Conservation (phyloP, 352 stramenopile genomes). For the Phytophthora pinifolia region DNA sequence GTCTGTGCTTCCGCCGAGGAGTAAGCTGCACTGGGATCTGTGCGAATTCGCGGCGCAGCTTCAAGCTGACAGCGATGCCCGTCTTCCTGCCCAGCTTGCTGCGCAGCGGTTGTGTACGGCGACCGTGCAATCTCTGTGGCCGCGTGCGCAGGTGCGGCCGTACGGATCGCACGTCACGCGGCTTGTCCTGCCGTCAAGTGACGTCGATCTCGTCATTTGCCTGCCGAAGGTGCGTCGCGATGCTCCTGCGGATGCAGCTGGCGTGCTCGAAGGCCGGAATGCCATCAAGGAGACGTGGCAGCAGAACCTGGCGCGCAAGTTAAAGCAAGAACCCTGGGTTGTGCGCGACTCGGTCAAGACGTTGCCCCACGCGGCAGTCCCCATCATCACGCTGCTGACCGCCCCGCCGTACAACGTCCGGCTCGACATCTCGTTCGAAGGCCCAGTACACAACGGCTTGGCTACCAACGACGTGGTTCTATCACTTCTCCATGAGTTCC, state of each 20-base stretch:
- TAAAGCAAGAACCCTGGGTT: slow-evolving; percentile 93
- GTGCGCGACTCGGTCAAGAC: slow-evolving; percentile 95
- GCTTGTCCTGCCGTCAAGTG: slow-evolving; percentile 95
- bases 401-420: slow-evolving; percentile 76
- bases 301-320: slow-evolving; percentile 94
- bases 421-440: slow-evolving; percentile 97
- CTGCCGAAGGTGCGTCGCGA: slow-evolving; percentile 96
- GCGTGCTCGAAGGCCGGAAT: slow-evolving; percentile 96
- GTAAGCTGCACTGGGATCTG: slow-evolving; percentile 88
- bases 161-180: slow-evolving; percentile 97
- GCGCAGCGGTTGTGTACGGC: slow-evolving; percentile 76
- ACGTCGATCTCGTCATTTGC: slow-evolving; percentile 97
- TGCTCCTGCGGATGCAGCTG: slow-evolving; percentile 92
- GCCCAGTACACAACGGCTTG: slow-evolving; percentile 94
- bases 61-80: slow-evolving; percentile 69
- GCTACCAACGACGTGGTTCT: slow-evolving; percentile 94
- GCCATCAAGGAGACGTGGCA: slow-evolving; percentile 98
- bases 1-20: slow-evolving; percentile 80
- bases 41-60: slow-evolving; percentile 84
- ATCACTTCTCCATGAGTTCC: slow-evolving; percentile 92
- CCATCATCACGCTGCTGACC: slow-evolving; percentile 95
- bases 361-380: slow-evolving; percentile 95
- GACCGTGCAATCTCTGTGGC: slow-evolving; percentile 91
- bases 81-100: slow-evolving; percentile 71
- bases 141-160: slow-evolving; percentile 94